phyloP scores from a whole-genome alignment of 768 basidiomycete genomes.

The Amanita rubescens region DNA sequence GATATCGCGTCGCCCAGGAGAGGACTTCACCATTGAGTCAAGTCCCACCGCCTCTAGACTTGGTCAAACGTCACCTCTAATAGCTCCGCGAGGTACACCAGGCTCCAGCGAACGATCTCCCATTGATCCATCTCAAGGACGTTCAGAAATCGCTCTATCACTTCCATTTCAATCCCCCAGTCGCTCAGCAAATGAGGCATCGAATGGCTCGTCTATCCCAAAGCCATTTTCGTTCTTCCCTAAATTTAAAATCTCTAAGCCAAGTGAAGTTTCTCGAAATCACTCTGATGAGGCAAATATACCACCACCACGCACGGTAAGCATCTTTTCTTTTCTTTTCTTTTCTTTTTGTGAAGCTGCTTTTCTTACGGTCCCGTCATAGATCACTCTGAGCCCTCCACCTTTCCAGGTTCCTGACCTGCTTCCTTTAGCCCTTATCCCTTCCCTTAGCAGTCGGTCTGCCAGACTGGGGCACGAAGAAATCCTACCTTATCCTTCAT shows the following conservation, averaged over 20 bases:
- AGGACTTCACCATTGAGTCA: conserved; percentile 2
- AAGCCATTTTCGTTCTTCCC: not conserved
- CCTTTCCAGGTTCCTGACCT: not conserved
- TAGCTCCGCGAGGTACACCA: not conserved
- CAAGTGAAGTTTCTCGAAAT: not conserved
- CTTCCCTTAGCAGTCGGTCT: not conserved
- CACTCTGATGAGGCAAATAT: not conserved
- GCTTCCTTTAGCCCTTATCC: not conserved
- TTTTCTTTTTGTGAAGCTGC: too few relatives aligned
- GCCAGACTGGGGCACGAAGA: not conserved
- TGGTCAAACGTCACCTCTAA: not conserved
- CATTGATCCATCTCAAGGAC: not conserved
- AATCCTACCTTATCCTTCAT: not conserved
- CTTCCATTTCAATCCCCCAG: not conserved
- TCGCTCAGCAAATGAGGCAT: not conserved
- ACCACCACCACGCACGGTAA: not conserved
- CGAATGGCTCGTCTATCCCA: not conserved
- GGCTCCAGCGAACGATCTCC: not conserved
- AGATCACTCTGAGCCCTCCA: not conserved
- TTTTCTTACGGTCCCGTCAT: not conserved
- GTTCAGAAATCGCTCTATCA: not conserved
- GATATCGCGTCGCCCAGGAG: conserved; percentile 1
- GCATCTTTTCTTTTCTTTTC: too few relatives aligned
- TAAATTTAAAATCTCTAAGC: not conserved
- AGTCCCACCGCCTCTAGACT: not conserved